A percentile compares a stretch with the other conserved stretches of the same genome.
Evolutionary conservation across 2,329 filamentous ascomycete genomes (phyloP).

Genomic region (Catunica adiposa): DNA sequence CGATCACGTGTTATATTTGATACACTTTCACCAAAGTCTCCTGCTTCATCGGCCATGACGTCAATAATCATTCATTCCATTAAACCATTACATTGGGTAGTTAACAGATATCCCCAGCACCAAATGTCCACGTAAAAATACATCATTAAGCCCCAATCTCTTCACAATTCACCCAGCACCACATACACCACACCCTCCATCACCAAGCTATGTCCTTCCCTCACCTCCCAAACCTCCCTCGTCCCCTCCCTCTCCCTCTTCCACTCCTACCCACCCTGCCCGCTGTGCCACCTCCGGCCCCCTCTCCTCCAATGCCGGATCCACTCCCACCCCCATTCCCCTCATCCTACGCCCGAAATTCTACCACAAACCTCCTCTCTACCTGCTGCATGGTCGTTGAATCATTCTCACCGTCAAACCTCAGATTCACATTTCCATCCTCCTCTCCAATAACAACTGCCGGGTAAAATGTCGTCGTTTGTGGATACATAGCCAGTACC

Average conservation of each 20-base stretch:
- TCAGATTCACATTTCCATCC: slow-evolving; percentile 41
- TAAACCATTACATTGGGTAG: too few species aligned
- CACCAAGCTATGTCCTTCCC: not conserved
- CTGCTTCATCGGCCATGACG: too few species aligned
- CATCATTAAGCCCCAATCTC: too few species aligned
- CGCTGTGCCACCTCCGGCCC: too few species aligned
- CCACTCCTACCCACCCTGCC: not conserved
- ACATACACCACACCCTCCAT: not conserved
- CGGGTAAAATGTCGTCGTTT: slow-evolving; percentile 74
- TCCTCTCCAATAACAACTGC: slow-evolving; percentile 57
- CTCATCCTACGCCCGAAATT: slow-evolving; percentile 33
- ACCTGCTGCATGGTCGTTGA: slow-evolving; percentile 59
- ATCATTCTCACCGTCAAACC: slow-evolving; percentile 68
- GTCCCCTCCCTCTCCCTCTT: not conserved
- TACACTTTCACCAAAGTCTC: too few species aligned
- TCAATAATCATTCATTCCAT: too few species aligned
- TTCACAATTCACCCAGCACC: too few species aligned
- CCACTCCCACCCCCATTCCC: not conserved
- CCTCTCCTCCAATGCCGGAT: not conserved
- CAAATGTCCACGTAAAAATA: too few species aligned
- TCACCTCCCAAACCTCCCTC: not conserved
- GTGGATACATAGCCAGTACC: slow-evolving; percentile 64
- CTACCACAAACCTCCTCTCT: slow-evolving; percentile 58
- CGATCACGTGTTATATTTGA: too few species aligned
- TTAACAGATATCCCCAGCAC: too few species aligned